Evolutionary conservation across 2,329 filamentous ascomycete genomes (phyloP).

Genomic region (Microcera coccophila): DNA sequence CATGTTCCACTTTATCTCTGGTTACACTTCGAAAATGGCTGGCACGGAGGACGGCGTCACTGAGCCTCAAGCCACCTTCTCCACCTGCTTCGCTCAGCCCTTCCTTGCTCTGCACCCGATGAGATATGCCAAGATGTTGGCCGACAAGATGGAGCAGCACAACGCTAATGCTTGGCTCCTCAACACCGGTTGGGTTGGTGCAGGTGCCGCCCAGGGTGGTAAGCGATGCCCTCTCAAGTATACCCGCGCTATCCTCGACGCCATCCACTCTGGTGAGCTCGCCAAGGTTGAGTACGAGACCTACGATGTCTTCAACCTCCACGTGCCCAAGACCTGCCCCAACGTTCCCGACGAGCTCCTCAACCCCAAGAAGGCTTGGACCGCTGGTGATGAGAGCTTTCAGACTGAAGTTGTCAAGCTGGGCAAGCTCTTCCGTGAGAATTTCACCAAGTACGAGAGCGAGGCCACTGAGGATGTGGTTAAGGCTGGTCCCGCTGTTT

Average conservation of each 20-base stretch:
- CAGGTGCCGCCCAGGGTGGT: constrained; percentile 83
- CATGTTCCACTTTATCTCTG: constrained; percentile 99
- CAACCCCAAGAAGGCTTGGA: constrained; percentile 94
- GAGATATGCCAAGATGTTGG: constrained; percentile 98
- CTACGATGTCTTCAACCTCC: constrained; percentile 95
- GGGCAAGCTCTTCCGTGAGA: constrained; percentile 84
- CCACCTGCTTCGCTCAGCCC: constrained; percentile 97
- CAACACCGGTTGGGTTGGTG: constrained; percentile 97
- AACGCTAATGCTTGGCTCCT: constrained; percentile 96
- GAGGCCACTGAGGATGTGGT: constrained; percentile 79
- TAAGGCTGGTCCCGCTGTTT: constrained; percentile 55
- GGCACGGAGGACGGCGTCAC: constrained; percentile 96
- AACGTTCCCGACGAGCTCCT: constrained; percentile 87
- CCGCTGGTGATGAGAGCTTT: constrained; percentile 75
- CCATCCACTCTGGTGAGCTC: constrained; percentile 95
- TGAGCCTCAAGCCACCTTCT: constrained; percentile 98
- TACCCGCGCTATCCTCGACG: constrained; percentile 95
- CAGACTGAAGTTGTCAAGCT: constrained; percentile 85
- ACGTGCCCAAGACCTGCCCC: constrained; percentile 87
- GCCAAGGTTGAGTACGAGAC: constrained; percentile 89
- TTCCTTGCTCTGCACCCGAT: constrained; percentile 99
- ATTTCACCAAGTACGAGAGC: constrained; percentile 93
- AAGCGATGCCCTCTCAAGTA: constrained; percentile 98
- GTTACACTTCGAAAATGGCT: constrained; percentile 99
- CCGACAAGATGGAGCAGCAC: constrained; percentile 95